phyloP scores from a whole-genome alignment of 768 basidiomycete genomes.

The Tulasnella sp. region DNA sequence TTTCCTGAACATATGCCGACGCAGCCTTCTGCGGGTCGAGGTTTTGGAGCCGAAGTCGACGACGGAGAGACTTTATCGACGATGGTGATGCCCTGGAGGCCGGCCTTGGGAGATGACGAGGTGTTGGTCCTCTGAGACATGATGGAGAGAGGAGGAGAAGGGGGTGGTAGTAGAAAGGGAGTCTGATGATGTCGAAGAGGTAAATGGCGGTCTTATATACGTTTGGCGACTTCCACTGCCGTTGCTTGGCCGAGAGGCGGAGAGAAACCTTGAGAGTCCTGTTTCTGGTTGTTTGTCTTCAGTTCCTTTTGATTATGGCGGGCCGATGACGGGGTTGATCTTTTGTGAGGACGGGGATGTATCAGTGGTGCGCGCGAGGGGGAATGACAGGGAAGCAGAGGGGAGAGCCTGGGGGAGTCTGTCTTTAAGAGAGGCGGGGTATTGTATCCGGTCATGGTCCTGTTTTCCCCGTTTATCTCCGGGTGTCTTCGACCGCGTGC shows the following conservation, averaged over 20 bases:
- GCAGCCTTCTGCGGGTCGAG: background rate
- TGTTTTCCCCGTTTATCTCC: background rate
- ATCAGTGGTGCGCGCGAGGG: background rate
- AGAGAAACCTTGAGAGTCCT: background rate
- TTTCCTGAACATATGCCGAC: background rate
- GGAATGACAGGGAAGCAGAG: background rate
- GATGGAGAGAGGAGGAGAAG: background rate
- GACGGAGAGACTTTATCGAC: background rate
- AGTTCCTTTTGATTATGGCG: background rate
- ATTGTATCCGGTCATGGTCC: background rate
- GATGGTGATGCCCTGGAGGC: background rate
- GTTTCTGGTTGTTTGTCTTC: background rate
- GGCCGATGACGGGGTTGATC: background rate
- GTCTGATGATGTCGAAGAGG: background rate
- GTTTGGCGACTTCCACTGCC: background rate
- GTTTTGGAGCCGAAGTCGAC: background rate
- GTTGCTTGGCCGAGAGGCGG: background rate
- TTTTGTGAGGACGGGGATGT: background rate
- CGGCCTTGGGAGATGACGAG: background rate
- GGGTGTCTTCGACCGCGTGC: background rate
- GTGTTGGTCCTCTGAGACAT: background rate
- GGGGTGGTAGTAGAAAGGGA: background rate
- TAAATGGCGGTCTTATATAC: background rate
- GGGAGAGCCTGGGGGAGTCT: background rate
- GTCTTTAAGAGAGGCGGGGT: background rate